Base-by-base conservation (phyloP, 495 filamentous ascomycete species). In the Lasiosphaeria ovina region DNA sequence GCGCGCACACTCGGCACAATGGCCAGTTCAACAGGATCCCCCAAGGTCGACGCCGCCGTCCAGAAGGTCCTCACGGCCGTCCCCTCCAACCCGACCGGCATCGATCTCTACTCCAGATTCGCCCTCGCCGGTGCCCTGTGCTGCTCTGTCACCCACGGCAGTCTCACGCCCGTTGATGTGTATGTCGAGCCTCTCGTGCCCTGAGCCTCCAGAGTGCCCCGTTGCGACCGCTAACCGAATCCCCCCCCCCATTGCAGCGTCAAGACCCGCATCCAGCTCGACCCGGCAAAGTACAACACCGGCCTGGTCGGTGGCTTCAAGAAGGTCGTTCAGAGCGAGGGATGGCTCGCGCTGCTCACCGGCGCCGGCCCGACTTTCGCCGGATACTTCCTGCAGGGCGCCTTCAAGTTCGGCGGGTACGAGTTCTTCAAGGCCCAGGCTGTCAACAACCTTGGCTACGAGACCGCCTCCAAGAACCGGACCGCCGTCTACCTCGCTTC, bases 381-480 rank as follows among this genome's bases (percentile, higher is more conserved):
- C 71, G 91, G 91, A 70, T 96, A 96, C 83, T 94, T 94, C 86
- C 88, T 96, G 68, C 91, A 96, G 81, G 91, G 91, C 68, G 89
- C 89, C 69, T 87, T 95, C 87, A 96, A 96, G 81, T 96, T 96
- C 77, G 91, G 91, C 75, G 91, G 91, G 70, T 96, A 96, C 72
- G 91, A 96, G 78, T 86, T 95, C 74, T 96, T 96, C 87, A 96
- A 96, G 88, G 86, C 92, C 79, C 91, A 94, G 77, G 81, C 77
- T 64, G 93, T 96, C 84, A 92, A 92, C 82, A 57, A 84, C 56
- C 72, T 95, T 65, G 89, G 91, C 65, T 79, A 85, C 66, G 91
- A 95, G 77, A 87, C 79, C 66, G 91, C 91, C 71, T 81, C 83
- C 70, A 85, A 93, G 70, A 92, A 95, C 85, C 86, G 91, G 62